Conservation (phyloP, 495 filamentous ascomycete species). For the Penicillium ochrochloron region DNA sequence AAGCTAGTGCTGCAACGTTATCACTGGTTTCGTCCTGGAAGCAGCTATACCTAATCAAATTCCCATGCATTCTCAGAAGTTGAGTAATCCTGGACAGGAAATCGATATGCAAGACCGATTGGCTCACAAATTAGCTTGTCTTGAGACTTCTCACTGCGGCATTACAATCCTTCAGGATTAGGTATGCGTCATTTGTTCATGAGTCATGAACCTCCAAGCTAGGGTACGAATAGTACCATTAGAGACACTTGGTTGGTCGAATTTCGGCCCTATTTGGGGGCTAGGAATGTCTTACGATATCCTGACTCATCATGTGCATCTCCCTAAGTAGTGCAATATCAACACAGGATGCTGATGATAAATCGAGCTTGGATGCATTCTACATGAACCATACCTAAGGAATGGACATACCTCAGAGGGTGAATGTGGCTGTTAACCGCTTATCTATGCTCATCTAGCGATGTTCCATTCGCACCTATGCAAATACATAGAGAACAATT, state of each 20-base stretch:
- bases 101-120: neutral
- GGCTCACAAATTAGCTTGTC: neutral
- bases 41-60: no score
- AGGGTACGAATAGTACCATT: no score
- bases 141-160: neutral
- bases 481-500: neutral
- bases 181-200: no score
- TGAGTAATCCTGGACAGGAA: no score
- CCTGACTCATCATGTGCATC: neutral
- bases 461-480: neutral
- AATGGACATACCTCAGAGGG: neutral
- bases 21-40: no score
- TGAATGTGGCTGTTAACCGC: neutral
- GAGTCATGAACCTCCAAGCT: no score
- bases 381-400: neutral
- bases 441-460: neutral
- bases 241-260: neutral
- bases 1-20: neutral
- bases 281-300: neutral
- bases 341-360: neutral
- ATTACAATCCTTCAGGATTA: neutral
- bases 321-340: neutral
- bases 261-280: neutral
- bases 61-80: no score
- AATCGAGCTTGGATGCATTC: neutral